phyloP scores from a whole-genome alignment of 2,329 filamentous ascomycete species.

The Neofusicoccum laricinum region DNA sequence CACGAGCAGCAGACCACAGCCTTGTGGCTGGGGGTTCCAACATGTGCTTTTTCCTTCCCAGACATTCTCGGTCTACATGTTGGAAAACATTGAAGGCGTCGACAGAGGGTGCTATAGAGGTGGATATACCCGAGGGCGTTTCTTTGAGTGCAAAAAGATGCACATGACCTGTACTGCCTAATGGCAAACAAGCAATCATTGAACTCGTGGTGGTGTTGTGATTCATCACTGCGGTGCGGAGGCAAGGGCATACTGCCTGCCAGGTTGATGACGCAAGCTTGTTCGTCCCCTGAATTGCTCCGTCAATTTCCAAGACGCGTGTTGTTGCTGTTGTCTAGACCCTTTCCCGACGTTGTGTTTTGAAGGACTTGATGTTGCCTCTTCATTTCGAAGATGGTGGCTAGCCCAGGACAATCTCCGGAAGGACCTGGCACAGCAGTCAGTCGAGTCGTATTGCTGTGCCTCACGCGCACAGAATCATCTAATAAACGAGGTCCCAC shows the following conservation, averaged over 20 bases:
- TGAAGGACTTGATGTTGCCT: neutral
- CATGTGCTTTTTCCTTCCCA: too few relatives aligned
- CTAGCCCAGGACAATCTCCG: neutral
- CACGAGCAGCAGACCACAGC: too few relatives aligned
- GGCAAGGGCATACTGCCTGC: too few relatives aligned
- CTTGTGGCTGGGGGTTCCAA: too few relatives aligned
- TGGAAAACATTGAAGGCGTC: neutral
- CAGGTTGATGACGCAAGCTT: neutral
- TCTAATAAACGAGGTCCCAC: too few relatives aligned
- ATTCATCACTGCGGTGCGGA: too few relatives aligned
- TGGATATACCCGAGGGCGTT: neutral
- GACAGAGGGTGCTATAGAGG: neutral
- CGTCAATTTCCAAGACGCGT: too few relatives aligned
- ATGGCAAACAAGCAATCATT: neutral
- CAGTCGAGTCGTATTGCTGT: neutral
- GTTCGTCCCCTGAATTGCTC: neutral
- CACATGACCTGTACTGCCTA: neutral
- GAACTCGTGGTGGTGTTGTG: too few relatives aligned
- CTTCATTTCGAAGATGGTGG: too few relatives aligned
- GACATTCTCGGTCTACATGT: too few relatives aligned
- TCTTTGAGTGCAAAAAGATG: neutral
- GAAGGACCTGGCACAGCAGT: constrained; percentile 1
- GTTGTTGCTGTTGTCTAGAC: too few relatives aligned
- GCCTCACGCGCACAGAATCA: neutral
- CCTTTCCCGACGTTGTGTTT: neutral